Evolutionary conservation across 371 early-diverging fungal genomes (phyloP).

Genomic region (Syncephalis plumigaleata): DNA sequence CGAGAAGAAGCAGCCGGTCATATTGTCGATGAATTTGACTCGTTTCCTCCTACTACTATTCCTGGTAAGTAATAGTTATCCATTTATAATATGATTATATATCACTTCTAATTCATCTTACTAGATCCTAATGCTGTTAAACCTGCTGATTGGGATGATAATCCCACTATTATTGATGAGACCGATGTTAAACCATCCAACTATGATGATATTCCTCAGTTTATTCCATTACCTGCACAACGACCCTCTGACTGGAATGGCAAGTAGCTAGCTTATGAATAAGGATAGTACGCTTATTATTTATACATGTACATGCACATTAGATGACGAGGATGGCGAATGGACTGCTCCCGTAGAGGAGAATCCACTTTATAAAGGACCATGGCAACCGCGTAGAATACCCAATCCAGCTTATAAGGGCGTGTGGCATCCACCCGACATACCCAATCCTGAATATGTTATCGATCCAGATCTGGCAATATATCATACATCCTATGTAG

Average conservation of each 20-base stretch:
- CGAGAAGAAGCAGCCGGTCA: conserved; percentile 40
- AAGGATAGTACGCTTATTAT: background rate
- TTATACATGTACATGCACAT: conserved; percentile 5
- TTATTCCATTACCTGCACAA: conserved; percentile 65
- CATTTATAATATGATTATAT: background rate
- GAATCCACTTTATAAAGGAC: conserved; percentile 80
- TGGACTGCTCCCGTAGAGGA: conserved; percentile 77
- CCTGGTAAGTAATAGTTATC: conserved; percentile 8
- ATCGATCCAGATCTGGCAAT: conserved; percentile 68
- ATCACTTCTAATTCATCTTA: background rate
- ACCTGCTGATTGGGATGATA: conserved; percentile 92
- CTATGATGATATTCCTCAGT: conserved; percentile 82
- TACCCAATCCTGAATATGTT: conserved; percentile 84
- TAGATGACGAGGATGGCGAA: conserved; percentile 55
- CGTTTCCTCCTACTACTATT: conserved; percentile 76
- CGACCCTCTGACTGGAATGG: conserved; percentile 90
- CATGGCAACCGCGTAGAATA: conserved; percentile 63
- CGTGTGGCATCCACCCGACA: conserved; percentile 73
- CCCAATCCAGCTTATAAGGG: conserved; percentile 94
- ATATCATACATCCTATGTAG: conserved; percentile 64
- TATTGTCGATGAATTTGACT: conserved; percentile 71
- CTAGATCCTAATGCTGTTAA: conserved; percentile 75
- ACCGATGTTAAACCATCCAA: conserved; percentile 80
- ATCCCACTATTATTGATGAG: conserved; percentile 62
- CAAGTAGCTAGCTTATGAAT: conserved; percentile 5